These are phyloP conservation scores for Plasmodium blacklocki DNA, from an alignment of 169 alveolate species.

Conservation along the genomic window DNA sequence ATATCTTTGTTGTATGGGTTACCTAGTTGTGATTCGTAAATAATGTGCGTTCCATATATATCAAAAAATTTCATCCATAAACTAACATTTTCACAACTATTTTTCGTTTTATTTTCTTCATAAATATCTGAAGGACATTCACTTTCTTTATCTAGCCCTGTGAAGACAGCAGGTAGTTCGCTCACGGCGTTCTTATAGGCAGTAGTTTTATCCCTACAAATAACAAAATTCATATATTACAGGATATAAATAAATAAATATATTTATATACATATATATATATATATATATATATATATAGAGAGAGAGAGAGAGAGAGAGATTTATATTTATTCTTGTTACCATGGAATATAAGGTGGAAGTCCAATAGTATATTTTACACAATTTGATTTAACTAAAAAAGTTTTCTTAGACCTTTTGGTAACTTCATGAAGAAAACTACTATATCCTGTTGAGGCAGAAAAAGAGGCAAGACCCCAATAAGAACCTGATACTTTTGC, in stretches of 20 bases:
- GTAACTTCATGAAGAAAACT: conserved; percentile 80
- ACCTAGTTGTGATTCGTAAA: conserved; percentile 86
- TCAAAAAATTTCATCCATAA: conserved; percentile 87
- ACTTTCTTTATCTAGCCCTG: conserved; percentile 72
- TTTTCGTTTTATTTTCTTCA: conserved; percentile 76
- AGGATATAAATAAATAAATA: no score
- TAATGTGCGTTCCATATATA: conserved; percentile 88
- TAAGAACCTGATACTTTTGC: conserved; percentile 83
- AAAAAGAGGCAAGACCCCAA: conserved; percentile 81
- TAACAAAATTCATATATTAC: not conserved
- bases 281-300: no score
- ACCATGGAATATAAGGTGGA: conserved; percentile 76
- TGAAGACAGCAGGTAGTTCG: conserved; percentile 81
- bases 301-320: no score
- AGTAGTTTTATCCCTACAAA: conserved; percentile 77
- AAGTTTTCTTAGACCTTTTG: conserved; percentile 78
- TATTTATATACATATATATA: no score
- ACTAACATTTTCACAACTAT: conserved; percentile 78
- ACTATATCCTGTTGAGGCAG: conserved; percentile 87
- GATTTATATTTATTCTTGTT: not conserved
- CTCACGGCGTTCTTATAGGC: conserved; percentile 83
- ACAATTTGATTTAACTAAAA: conserved; percentile 87
- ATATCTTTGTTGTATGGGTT: not conserved
- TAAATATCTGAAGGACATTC: conserved; percentile 82
- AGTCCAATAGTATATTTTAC: conserved; percentile 88